phyloP scores from a whole-genome alignment of 106 monocot genomes.

The Apostasia ramifera region DNA sequence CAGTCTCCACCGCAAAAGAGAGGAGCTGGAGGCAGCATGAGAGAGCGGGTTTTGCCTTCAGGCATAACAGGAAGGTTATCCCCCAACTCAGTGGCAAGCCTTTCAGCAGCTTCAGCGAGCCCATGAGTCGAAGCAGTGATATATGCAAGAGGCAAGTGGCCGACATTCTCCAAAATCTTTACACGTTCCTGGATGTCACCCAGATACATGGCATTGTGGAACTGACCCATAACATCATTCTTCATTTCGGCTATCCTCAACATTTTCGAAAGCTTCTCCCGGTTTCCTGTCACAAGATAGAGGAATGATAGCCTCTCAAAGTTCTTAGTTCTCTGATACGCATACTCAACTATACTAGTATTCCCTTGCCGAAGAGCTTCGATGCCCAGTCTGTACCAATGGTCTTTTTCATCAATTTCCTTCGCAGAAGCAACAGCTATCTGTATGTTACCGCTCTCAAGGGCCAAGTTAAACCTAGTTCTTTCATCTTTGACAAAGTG shows the following conservation, averaged over 20 bases:
- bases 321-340: conserved; percentile 35
- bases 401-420: conserved; percentile 37
- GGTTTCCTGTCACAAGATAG: conserved; percentile 35
- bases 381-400: conserved; percentile 34
- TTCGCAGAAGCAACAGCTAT: conserved; percentile 35
- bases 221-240: conserved; percentile 38
- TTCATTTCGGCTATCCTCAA: conserved; percentile 34
- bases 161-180: conserved; percentile 32
- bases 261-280: conserved; percentile 41
- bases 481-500: conserved; percentile 58
- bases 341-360: conserved; percentile 33
- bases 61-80: conserved; percentile 36
- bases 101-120: conserved; percentile 45
- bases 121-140: conserved; percentile 44
- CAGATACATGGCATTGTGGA: conserved; percentile 41
- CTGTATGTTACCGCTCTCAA: conserved; percentile 60
- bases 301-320: conserved; percentile 38
- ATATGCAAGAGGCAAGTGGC: conserved; percentile 49
- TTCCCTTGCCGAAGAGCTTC: conserved; percentile 36
- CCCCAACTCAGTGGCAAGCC: conserved; percentile 44
- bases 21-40: conserved; percentile 46
- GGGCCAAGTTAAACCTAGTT: conserved; percentile 53
- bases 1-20: conserved; percentile 38
- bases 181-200: conserved; percentile 33
- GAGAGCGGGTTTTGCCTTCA: conserved; percentile 24